Base-by-base conservation (phyloP, 352 stramenopile species). In the Elongisporangium undulatum region DNA sequence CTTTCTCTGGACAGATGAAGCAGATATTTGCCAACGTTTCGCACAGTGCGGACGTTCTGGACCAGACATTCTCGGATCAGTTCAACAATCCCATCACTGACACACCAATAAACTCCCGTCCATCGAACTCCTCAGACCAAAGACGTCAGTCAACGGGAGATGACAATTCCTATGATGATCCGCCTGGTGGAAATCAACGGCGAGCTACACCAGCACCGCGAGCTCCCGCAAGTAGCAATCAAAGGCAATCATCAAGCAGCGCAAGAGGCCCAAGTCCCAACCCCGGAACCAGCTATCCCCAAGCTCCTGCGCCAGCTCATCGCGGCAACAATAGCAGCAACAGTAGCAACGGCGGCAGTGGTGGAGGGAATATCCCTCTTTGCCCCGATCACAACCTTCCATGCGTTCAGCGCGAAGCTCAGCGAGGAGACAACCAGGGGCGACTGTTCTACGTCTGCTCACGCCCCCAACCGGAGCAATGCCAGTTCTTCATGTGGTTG, bases 401-500 rank as follows among this genome's bases (percentile, higher is more conserved):
- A 21, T 88, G 79, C 24, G 72, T 72, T 4, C 64, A 90, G 58
- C 78, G 77, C 21, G 63, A 81, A 57, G 82, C 90, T 8, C 70
- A 56, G 34, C 71, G 79, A 21, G 82, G 77, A 0, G 67, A 67
- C 6, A 99, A 99, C 76, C 98, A 95, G 61, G 94, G 94, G 3
- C 79, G 92, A 4, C 82, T 87, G 56, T 98, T 99, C 71, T 98
- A 90, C 73, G 75, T 75, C 2, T 99, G 94, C 59, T 75, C 79
- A 0, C 77, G 90, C 17, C 86, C 92, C 5, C 84, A 84, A 57
- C 77, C 79, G 13, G 85, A 97, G 38, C 81, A 96, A 61, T 97
- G 92, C 66, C 77, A 95, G 50, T 95, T 96, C 63, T 99, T 99
- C 64, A 72, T 91, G 66, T 98, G 94, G 93, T 79, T 82, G 4